Evolutionary conservation across 1,284 basidiomycete species (phyloP).

Genomic region (Ustilago lituana): DNA sequence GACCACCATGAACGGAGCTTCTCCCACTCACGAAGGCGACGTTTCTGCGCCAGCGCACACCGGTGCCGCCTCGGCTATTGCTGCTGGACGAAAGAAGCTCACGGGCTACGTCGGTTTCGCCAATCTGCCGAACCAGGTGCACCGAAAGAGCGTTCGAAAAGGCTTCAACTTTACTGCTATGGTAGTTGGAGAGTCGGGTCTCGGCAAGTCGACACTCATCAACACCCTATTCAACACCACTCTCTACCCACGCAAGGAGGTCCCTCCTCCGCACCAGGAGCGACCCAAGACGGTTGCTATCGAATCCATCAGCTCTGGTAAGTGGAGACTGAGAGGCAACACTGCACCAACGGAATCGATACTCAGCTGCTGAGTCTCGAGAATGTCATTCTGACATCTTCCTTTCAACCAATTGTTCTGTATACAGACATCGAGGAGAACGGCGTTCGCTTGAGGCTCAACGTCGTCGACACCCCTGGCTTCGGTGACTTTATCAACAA

Average conservation of each 20-base stretch:
- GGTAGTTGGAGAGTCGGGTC: constrained; percentile 66
- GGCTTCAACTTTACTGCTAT: constrained; percentile 66
- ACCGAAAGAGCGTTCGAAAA: constrained; percentile 62
- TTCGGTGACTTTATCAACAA: constrained; percentile 67
- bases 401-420: too few species aligned
- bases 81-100: constrained; percentile 54
- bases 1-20: constrained; percentile 28
- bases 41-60: constrained; percentile 13
- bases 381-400: neutral
- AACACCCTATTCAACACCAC: constrained; percentile 67
- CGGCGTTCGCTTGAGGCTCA: constrained; percentile 65
- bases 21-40: constrained; percentile 17
- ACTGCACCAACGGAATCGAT: neutral
- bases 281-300: constrained; percentile 65
- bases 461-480: constrained; percentile 66
- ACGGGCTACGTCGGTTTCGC: constrained; percentile 66
- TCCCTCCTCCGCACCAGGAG: constrained; percentile 59
- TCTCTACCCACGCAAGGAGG: constrained; percentile 64
- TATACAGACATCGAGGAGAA: constrained; percentile 67
- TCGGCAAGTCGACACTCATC: constrained; percentile 67
- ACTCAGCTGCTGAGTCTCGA: neutral
- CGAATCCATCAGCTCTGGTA: constrained; percentile 65
- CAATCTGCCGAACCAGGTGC: constrained; percentile 66
- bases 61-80: constrained; percentile 9
- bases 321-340: too few species aligned